Percentiles rank a stretch among this genome's conserved stretches.
Conservation (phyloP, 83 land plant genomes). For the Isoetes engelmannii region DNA sequence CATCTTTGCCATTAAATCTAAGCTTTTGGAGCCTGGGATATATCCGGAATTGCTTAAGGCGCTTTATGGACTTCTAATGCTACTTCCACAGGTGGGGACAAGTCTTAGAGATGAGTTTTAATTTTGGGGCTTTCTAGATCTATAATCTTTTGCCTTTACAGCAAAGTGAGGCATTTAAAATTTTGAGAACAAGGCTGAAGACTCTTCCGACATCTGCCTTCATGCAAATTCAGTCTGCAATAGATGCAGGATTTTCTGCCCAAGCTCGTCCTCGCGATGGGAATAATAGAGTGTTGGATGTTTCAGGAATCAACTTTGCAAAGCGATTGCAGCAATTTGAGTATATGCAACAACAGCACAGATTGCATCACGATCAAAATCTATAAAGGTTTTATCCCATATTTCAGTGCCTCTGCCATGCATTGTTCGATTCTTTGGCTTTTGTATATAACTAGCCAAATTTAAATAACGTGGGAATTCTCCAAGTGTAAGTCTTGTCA, state of each 20-base stretch:
- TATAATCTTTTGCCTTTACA: not conserved
- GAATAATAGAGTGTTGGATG: not conserved
- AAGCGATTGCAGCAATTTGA: slow-evolving; percentile 9
- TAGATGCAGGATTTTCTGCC: not conserved
- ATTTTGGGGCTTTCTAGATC: not conserved
- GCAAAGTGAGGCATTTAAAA: slow-evolving; percentile 9
- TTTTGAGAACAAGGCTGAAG: slow-evolving; percentile 7
- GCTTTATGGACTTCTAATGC: slow-evolving; percentile 8
- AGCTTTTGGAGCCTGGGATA: slow-evolving; percentile 1
- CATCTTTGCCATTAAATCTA: too few relatives aligned
- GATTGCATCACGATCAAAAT: not conserved
- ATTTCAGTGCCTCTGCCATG: too few relatives aligned
- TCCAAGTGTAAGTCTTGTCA: too few relatives aligned
- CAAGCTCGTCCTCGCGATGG: not conserved
- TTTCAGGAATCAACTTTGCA: slow-evolving; percentile 1
- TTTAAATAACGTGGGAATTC: too few relatives aligned
- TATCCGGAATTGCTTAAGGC: slow-evolving; percentile 4
- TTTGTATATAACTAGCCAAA: too few relatives aligned
- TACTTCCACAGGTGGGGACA: slow-evolving; percentile 7
- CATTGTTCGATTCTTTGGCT: too few relatives aligned
- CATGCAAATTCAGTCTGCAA: slow-evolving; percentile 7
- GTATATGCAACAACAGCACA: slow-evolving; percentile 7
- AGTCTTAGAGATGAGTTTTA: not conserved
- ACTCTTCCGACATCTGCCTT: not conserved
- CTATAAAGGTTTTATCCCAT: too few relatives aligned